A percentile compares a stretch with the other conserved stretches of the same genome.
phyloP scores from a whole-genome alignment of 1,139 yeast genomes.

The Diutina mesorugosa region DNA sequence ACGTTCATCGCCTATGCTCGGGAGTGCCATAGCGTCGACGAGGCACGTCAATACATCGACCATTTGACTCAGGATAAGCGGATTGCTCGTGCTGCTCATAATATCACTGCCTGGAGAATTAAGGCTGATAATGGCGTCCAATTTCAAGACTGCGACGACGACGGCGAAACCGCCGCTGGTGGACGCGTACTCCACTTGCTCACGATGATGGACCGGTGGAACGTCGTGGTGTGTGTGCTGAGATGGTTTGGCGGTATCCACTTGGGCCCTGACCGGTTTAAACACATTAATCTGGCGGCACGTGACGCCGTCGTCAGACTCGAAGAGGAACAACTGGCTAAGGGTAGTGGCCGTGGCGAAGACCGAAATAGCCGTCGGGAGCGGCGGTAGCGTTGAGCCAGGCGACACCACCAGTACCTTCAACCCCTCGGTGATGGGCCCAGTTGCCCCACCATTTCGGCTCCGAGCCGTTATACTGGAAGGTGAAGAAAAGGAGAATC shows the following conservation, averaged over 20 bases:
- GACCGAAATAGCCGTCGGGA: slow-evolving; percentile 32
- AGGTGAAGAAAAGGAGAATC: slow-evolving; percentile 7
- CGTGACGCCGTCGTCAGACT: slow-evolving; percentile 59
- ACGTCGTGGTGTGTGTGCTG: slow-evolving; percentile 76
- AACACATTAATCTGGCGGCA: slow-evolving; percentile 83
- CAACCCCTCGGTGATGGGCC: slow-evolving; percentile 6
- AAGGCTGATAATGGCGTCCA: slow-evolving; percentile 37
- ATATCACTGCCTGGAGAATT: slow-evolving; percentile 81
- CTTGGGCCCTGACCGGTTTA: slow-evolving; percentile 87
- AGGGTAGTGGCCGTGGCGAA: slow-evolving; percentile 26
- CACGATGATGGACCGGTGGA: slow-evolving; percentile 73
- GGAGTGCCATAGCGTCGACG: slow-evolving; percentile 45
- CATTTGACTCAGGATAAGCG: slow-evolving; percentile 49
- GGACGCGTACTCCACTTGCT: slow-evolving; percentile 71
- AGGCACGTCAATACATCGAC: slow-evolving; percentile 43
- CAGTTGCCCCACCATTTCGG: slow-evolving; percentile 9
- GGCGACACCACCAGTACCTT: slow-evolving; percentile 9
- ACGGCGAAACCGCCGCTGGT: slow-evolving; percentile 97
- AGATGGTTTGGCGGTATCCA: slow-evolving; percentile 94
- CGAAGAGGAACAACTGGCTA: not conserved
- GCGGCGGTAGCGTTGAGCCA: slow-evolving; percentile 24
- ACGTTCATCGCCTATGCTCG: slow-evolving; percentile 73
- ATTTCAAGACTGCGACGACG: slow-evolving; percentile 86
- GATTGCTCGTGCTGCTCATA: slow-evolving; percentile 59
- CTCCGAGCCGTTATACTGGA: slow-evolving; percentile 6